Percentiles rank a stretch among this genome's conserved stretches.
These are phyloP conservation scores for Trypanosoma grayi DNA, from an alignment of 208 protist genomes.

Conservation along the genomic window DNA sequence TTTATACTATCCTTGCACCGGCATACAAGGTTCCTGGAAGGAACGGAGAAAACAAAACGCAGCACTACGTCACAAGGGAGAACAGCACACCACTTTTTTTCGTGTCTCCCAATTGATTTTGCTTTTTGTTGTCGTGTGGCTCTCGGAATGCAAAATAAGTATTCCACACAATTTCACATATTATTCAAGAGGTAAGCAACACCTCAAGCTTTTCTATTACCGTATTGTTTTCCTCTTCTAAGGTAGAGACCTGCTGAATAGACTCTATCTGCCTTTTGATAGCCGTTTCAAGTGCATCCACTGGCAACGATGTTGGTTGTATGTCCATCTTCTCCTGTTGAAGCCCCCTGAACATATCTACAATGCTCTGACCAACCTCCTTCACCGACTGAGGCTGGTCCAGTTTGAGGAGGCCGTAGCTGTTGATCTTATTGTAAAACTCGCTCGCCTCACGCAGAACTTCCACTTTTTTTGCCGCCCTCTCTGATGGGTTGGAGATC, in stretches of 20 bases:
- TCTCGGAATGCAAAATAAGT: neutral
- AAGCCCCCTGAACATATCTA: slow-evolving; percentile 78
- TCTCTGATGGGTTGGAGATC: slow-evolving; percentile 7
- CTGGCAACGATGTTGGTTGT: slow-evolving; percentile 47
- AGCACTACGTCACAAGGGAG: too few species aligned
- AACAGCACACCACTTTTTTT: too few species aligned
- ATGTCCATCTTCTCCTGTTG: slow-evolving; percentile 37
- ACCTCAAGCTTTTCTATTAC: slow-evolving; percentile 58
- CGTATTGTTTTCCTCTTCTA: slow-evolving; percentile 62
- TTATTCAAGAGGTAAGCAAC: slow-evolving; percentile 33
- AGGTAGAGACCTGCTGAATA: slow-evolving; percentile 48
- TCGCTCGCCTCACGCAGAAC: slow-evolving; percentile 15
- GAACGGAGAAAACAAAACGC: too few species aligned
- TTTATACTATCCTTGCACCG: too few species aligned
- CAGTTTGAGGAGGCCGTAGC: slow-evolving; percentile 56
- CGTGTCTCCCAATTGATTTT: too few species aligned
- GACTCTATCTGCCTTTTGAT: slow-evolving; percentile 74
- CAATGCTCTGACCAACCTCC: slow-evolving; percentile 56
- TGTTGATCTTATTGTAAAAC: slow-evolving; percentile 60
- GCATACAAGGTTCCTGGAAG: too few species aligned
- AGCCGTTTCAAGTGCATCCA: slow-evolving; percentile 72
- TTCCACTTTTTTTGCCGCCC: slow-evolving; percentile 7
- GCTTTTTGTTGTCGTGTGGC: too few species aligned
- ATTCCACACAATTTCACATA: neutral
- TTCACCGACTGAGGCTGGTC: slow-evolving; percentile 31